Conservation (phyloP, 2,329 filamentous ascomycete genomes). For the Nigrospora osmanthi region DNA sequence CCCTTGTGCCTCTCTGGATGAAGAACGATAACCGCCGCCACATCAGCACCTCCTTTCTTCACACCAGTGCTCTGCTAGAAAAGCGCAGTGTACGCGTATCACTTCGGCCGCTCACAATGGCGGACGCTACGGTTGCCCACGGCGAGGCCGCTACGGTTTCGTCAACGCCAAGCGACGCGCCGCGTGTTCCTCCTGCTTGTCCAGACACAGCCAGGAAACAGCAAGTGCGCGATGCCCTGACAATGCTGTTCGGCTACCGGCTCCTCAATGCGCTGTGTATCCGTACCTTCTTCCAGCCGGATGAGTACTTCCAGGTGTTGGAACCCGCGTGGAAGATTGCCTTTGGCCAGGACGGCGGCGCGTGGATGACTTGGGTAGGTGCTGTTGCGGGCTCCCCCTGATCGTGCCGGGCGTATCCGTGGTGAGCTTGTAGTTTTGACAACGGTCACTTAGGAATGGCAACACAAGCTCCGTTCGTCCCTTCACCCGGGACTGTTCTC, state of each 20-base stretch:
- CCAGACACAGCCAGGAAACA: not conserved
- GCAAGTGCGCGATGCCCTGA: constrained; percentile 25
- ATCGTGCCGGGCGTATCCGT: not conserved
- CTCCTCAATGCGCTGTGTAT: constrained; percentile 72
- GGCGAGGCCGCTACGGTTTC: no score
- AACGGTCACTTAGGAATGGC: constrained; percentile 71
- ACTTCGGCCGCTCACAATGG: no score
- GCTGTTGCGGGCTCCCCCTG: constrained; percentile 1
- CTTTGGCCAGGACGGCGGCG: constrained; percentile 68
- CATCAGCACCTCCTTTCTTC: no score
- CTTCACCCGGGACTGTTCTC: constrained; percentile 87
- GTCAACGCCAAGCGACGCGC: no score
- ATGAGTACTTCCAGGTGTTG: constrained; percentile 93
- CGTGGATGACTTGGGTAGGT: constrained; percentile 93
- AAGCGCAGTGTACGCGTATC: no score
- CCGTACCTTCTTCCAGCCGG: constrained; percentile 92
- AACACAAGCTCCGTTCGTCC: constrained; percentile 76
- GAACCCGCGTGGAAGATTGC: constrained; percentile 90
- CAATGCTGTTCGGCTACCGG: constrained; percentile 57
- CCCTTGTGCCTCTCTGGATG: no score
- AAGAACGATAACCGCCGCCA: no score
- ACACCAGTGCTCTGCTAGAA: no score
- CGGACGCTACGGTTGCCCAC: no score
- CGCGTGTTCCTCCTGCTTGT: no score
- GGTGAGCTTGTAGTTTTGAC: constrained; percentile 2